Conservation (phyloP, 768 basidiomycete species). For the Pleurotus tuber-regium region DNA sequence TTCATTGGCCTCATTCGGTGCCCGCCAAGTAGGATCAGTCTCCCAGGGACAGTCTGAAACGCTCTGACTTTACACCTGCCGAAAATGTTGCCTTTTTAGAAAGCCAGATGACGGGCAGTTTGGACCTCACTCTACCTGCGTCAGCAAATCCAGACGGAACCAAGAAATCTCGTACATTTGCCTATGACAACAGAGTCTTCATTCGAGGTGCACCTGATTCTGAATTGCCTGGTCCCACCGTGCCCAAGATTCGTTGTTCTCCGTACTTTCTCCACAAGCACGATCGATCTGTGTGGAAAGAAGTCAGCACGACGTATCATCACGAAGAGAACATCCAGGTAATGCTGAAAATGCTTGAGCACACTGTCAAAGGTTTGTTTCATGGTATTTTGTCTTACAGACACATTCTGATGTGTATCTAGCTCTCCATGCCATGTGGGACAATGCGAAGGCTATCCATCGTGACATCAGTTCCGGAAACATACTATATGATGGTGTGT, state of each 20-base stretch:
- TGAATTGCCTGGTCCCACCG: neutral
- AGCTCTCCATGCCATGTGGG: slow-evolving; percentile 11
- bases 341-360: neutral
- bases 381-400: neutral
- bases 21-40: too few species aligned
- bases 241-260: neutral
- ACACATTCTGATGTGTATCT: neutral
- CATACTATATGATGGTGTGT: neutral
- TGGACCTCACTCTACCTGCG: neutral
- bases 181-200: neutral
- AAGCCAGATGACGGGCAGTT: neutral
- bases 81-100: neutral
- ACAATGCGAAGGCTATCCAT: slow-evolving; percentile 12
- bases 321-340: neutral
- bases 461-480: slow-evolving; percentile 18
- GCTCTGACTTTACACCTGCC: neutral
- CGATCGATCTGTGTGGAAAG: neutral
- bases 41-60: too few species aligned
- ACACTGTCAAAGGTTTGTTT: slow-evolving; percentile 10
- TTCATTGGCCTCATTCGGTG: too few species aligned
- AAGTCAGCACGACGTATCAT: slow-evolving; percentile 1
- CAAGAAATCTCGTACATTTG: neutral
- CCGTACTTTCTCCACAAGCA: neutral
- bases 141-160: neutral
- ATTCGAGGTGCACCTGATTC: neutral